Base-by-base conservation (phyloP, 2,329 filamentous ascomycete genomes). In the Fusarium anguioides region DNA sequence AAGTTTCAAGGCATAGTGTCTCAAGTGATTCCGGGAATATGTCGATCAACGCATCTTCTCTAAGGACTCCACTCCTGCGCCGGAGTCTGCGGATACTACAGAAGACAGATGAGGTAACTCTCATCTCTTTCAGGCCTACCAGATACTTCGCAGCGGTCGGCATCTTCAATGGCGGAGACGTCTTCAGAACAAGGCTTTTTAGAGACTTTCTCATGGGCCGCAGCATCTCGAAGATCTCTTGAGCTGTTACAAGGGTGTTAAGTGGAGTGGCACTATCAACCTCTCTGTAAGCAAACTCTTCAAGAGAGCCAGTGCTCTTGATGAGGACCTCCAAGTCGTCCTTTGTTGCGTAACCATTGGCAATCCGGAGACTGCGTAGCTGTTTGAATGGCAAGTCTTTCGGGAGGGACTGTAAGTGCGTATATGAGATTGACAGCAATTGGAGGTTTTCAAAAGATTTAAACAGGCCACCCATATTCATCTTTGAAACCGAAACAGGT, bases 261-360 rank as follows among this genome's bases (percentile, higher is more conserved):
- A 7, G 8, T 4, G 4, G 8, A 1, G 15, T 8, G 21, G 3
- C 9, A 8, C 8, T 8, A 5, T n/a, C 27, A 14, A 33, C 26
- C 5, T 51, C 45, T 12, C 46, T 42, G 5, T 37, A 63, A 6
- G 24, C 44, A 35, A 63, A 63, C n/a, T 55, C 59, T 6, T 49
- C 29, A 12, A 63, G 36, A 8, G 11, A 21, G 6, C 8, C 23
- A 7, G 55, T 31, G 5, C 12, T 39, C 10, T 27, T 23, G 12
- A 60, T 12, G 3, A 63, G 18, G 7, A 8, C 23, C 9, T 21
- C 20, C 6, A 63, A 24, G 15, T n/a, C 8, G 2, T 44, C 11
- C 26, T 48, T 23, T 2, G 11, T n/a, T 5, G 39, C 6, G 14
- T 2, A 4, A 10, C n/a, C 24, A 14, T 54, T 41, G 14, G 21